Evolutionary conservation across 108 stramenopile species (phyloP).

Genomic region (Nannochloropsis oceanica): DNA sequence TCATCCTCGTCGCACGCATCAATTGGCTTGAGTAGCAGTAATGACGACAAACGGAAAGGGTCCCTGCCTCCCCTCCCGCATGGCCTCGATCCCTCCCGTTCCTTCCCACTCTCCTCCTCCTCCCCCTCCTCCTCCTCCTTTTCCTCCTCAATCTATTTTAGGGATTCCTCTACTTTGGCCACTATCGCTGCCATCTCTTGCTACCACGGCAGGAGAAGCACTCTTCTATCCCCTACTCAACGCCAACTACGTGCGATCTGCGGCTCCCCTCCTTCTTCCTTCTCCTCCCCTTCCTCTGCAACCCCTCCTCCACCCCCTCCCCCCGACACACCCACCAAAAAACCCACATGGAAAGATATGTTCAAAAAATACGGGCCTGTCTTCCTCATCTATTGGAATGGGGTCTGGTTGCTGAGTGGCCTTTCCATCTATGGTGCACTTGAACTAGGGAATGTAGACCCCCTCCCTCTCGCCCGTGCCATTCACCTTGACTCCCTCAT

Average conservation of each 20-base stretch:
- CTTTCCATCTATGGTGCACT: background rate
- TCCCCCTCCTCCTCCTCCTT: background rate
- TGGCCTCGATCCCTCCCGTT: background rate
- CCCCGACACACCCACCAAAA: background rate
- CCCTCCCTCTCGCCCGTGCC: background rate
- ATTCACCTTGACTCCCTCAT: background rate
- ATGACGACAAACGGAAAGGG: background rate
- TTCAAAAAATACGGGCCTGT: background rate
- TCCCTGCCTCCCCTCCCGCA: no score
- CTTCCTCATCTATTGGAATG: background rate
- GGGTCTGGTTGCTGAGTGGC: background rate
- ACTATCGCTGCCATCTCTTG: no score
- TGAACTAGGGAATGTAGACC: background rate
- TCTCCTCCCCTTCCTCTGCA: background rate
- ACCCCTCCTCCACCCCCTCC: background rate
- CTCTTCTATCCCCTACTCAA: background rate
- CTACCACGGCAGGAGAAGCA: no score
- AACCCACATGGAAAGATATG: background rate
- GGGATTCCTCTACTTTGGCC: no score
- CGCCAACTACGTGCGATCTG: background rate
- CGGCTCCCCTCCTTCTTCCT: background rate
- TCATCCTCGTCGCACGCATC: background rate
- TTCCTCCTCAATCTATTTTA: background rate
- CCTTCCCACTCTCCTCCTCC: background rate
- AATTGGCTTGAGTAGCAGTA: background rate